A percentile compares a stretch with the other conserved stretches of the same genome.
Conservation (phyloP, 305 asterid genomes). For the Fraxinus ornus region DNA sequence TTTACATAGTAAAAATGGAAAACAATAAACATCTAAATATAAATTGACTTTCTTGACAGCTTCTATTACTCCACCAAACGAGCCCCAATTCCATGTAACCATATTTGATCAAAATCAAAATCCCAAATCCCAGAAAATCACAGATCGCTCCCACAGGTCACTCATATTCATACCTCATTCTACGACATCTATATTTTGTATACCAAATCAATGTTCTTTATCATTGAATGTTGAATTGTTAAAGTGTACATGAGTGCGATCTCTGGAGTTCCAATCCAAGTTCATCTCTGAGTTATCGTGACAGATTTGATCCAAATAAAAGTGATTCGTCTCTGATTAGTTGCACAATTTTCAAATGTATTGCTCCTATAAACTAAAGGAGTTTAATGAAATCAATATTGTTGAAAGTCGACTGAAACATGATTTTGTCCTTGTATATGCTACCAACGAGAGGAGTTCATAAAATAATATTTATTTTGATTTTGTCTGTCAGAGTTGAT, state of each 20-base stretch:
- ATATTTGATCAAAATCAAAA: too few relatives aligned
- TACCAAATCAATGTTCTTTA: too few relatives aligned
- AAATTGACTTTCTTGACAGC: background rate
- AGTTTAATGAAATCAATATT: background rate
- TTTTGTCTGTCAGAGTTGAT: background rate
- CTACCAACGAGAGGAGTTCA: background rate
- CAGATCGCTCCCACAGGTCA: background rate
- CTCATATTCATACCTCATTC: too few relatives aligned
- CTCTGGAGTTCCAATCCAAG: background rate
- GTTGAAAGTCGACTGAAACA: background rate
- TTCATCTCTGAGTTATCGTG: background rate
- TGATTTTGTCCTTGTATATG: background rate
- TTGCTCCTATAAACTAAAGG: background rate
- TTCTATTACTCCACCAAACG: background rate
- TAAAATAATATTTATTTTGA: background rate
- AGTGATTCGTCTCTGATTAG: background rate
- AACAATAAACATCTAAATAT: background rate
- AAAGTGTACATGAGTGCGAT: too few relatives aligned
- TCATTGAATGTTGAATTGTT: too few relatives aligned
- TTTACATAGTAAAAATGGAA: background rate
- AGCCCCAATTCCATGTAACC: background rate
- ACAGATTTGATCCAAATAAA: background rate
- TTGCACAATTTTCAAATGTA: slow-evolving; percentile 2
- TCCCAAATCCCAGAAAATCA: too few relatives aligned
- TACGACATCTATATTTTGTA: too few relatives aligned